Evolutionary conservation across 2,329 filamentous ascomycete species (phyloP), one percentile per base, ranked within the genome.

Genomic region (Fusarium mangiferae): DNA sequence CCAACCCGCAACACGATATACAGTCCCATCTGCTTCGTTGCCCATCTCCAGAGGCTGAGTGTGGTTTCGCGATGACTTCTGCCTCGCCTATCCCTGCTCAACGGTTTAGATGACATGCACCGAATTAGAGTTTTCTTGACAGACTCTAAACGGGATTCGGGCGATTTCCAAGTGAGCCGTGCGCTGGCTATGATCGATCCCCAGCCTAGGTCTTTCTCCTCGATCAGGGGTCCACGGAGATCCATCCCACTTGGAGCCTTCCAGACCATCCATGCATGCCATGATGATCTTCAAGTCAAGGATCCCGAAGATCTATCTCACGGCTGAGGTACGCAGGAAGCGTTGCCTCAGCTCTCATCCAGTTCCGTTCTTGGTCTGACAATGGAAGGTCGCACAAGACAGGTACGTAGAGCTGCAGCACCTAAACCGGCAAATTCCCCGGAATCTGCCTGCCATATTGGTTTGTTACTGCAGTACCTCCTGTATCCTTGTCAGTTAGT

Each of bases 161-260:
- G 38, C 64, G 48, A 44, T n/a, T 39, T 42, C 41, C 56, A 49
- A 24, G 55, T 38, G 36, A 48, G 35, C 54, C 58, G 41, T 67
- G 30, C 55, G n/a, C 46, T 62, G 39, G 11, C 42, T 38, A 46
- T 58, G 51, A 41, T 42, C 52, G 36, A 46, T 66, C 52, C 66
- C 59, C 9, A 92, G 80, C 13, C 88, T 88, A 20, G 91, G 82
- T 28, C 88, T 85, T 79, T 84, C 55, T 41, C 62, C 70, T 67
- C 68, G 68, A 49, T 67, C 72, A 66, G 75, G 76, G 49, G 70
- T 74, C 66, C 68, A 73, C 42, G 77, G 75, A 35, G 73, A 78
- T 61, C 79, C 77, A 42, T 82, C 78, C 80, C 80, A 83, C 55
- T 79, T 76, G 48, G 74, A 73, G 18, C 75, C 78, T 11, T 81